These are phyloP conservation scores for Alternaria solani DNA, from an alignment of 2,329 filamentous ascomycete genomes.

Conservation along the genomic window DNA sequence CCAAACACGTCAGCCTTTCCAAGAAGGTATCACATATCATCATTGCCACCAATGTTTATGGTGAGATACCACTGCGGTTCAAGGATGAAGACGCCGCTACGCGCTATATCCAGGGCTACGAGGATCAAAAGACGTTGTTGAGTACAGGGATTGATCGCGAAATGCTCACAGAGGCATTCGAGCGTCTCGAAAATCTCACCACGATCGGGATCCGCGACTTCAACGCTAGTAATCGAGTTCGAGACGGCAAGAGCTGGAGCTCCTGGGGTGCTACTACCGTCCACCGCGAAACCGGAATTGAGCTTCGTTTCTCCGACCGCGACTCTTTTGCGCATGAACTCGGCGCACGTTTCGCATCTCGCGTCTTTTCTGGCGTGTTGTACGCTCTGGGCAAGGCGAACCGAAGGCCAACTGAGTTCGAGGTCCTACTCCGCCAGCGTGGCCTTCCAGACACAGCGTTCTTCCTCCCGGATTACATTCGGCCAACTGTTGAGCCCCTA, in stretches of 20 bases:
- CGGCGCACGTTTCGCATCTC: conserved; percentile 21
- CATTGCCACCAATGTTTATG: conserved; percentile 55
- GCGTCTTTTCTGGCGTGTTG: conserved; percentile 28
- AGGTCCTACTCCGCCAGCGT: conserved; percentile 55
- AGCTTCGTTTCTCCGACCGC: conserved; percentile 20
- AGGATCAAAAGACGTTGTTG: conserved; percentile 40
- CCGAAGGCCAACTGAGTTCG: conserved; percentile 54
- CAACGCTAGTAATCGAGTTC: conserved; percentile 57
- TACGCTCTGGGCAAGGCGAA: conserved; percentile 41
- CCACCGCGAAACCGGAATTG: conserved; percentile 45
- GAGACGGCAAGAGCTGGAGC: conserved; percentile 62
- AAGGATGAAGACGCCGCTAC: conserved; percentile 19
- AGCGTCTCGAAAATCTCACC: conserved; percentile 62
- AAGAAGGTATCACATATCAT: conserved; percentile 59
- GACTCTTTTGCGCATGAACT: conserved; percentile 10
- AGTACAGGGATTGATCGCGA: conserved; percentile 59
- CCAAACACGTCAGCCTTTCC: conserved; percentile 50
- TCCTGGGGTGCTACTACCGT: conserved; percentile 63
- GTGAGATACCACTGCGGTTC: conserved; percentile 24
- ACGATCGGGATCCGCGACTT: conserved; percentile 69
- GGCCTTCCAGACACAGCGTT: conserved; percentile 57
- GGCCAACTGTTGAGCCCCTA: conserved; percentile 51
- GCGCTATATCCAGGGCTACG: conserved; percentile 29
- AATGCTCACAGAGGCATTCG: conserved; percentile 66
- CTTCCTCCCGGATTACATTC: conserved; percentile 54